These are phyloP conservation scores for Phytophthora pinifolia DNA, from an alignment of 352 stramenopile species.

Conservation along the genomic window DNA sequence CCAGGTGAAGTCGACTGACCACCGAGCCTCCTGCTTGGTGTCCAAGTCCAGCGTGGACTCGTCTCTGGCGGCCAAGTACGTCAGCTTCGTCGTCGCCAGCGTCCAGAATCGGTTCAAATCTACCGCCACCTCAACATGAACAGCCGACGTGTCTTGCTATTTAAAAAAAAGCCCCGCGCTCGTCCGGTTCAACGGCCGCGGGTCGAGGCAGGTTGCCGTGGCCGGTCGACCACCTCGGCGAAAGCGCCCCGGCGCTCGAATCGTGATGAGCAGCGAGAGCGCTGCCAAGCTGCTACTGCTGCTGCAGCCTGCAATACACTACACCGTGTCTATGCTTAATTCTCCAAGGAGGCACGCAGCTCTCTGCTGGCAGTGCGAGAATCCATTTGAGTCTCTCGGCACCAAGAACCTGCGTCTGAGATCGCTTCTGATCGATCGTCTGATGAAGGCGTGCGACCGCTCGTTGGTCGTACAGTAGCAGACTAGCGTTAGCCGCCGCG, in stretches of 20 bases:
- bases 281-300: neutral
- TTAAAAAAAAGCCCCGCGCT: too few relatives aligned
- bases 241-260: neutral
- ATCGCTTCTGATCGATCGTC: too few relatives aligned
- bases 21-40: too few relatives aligned
- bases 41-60: neutral
- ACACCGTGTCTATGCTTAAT: too few relatives aligned
- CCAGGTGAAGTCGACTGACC: neutral
- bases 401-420: too few relatives aligned
- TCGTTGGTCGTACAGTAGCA: too few relatives aligned
- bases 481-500: too few relatives aligned
- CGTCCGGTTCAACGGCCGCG: conserved; percentile 8
- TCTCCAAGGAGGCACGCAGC: too few relatives aligned
- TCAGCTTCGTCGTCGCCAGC: conserved; percentile 20
- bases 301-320: neutral
- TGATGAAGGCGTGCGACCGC: too few relatives aligned
- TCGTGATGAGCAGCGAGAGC: too few relatives aligned
- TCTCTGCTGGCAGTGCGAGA: too few relatives aligned
- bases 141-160: conserved; percentile 15
- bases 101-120: conserved; percentile 15
- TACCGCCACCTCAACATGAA: conserved; percentile 17
- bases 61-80: conserved; percentile 16
- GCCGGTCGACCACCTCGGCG: neutral
- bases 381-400: too few relatives aligned
- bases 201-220: conserved; percentile 6